Base-by-base conservation (phyloP, 1,139 yeast species). In the Suhomyces coccinellae region DNA sequence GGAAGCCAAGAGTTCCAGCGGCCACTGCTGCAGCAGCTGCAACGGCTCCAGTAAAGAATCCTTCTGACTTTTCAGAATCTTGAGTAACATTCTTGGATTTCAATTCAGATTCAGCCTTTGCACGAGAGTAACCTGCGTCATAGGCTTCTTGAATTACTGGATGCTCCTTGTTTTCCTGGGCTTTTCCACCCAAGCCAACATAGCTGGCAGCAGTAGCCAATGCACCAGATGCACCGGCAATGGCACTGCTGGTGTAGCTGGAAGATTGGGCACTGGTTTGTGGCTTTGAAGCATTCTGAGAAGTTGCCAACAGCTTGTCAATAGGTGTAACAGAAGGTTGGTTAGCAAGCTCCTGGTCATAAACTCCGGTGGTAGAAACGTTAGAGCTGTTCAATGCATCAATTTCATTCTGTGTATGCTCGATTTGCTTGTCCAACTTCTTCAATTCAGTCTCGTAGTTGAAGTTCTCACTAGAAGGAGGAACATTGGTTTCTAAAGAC, bases 361-460 rank as follows among this genome's bases (percentile, higher is more conserved):
- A 49, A 11, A 54, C 45, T 4, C 63, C 60, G 11, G 51, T 52
- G 29, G 58, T 53, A 7, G 63, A 56, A 6, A 54, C 55, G 37
- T 50, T 50, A 31, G 58, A 52, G 33, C 43, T 38, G 29, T 54
- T 49, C 48, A 61, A 54, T n/a, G 48, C 46, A 13, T 62, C 63
- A 22, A 63, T 56, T 45, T 62, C 64, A n/a, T 50, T 45, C 47
- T 63, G 62, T n/a, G 68, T 63, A 16, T 50, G 47, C 35, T 53
- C 57, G 29, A 63, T 62, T 43, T 62, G 59, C 29, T 52, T 44
- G 49, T 63, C 63, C 43, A 63, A 56, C 38, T 54, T 55, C 40
- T 51, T 47, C 40, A 62, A 46, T 43, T 64, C 64, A 10, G 46
- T 45, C 13, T 62, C 61, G 44, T 63, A 62, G 49, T 59, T 58